Conservation (phyloP, 768 basidiomycete species). For the Galerina sulciceps region DNA sequence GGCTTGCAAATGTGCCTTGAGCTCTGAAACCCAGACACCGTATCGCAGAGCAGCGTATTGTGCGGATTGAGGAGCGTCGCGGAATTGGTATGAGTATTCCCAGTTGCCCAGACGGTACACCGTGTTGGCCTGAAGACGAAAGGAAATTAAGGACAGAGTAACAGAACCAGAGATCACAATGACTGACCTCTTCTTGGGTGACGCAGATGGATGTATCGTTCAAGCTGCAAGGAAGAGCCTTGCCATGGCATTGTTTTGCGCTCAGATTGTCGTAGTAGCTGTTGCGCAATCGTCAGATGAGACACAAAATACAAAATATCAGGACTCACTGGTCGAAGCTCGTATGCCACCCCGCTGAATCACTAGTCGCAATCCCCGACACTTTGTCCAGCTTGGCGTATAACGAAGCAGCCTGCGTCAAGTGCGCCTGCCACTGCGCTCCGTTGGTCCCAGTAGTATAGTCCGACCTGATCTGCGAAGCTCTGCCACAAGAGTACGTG, state of each 20-base stretch:
- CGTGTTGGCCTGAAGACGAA: slow-evolving; percentile 40
- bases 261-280: slow-evolving; percentile 57
- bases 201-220: slow-evolving; percentile 48
- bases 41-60: slow-evolving; percentile 47
- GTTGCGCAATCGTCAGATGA: background rate
- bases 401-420: slow-evolving; percentile 38
- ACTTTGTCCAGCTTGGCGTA: slow-evolving; percentile 47
- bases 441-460: slow-evolving; percentile 44
- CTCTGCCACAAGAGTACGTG: slow-evolving; percentile 43
- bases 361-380: slow-evolving; percentile 41
- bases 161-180: background rate
- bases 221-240: slow-evolving; percentile 47
- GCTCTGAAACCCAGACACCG: slow-evolving; percentile 51
- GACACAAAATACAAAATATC: background rate
- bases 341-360: slow-evolving; percentile 51
- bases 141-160: background rate
- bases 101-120: slow-evolving; percentile 63
- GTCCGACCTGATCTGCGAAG: slow-evolving; percentile 33
- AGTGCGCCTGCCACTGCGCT: slow-evolving; percentile 44
- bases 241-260: slow-evolving; percentile 53
- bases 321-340: slow-evolving; percentile 54
- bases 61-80: slow-evolving; percentile 48
- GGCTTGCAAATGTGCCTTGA: slow-evolving; percentile 42
- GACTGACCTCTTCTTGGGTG: slow-evolving; percentile 41
- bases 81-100: slow-evolving; percentile 60